Evolutionary conservation across 2,329 filamentous ascomycete species (phyloP).

Genomic region (Aspergillus fumigatiaffinis): DNA sequence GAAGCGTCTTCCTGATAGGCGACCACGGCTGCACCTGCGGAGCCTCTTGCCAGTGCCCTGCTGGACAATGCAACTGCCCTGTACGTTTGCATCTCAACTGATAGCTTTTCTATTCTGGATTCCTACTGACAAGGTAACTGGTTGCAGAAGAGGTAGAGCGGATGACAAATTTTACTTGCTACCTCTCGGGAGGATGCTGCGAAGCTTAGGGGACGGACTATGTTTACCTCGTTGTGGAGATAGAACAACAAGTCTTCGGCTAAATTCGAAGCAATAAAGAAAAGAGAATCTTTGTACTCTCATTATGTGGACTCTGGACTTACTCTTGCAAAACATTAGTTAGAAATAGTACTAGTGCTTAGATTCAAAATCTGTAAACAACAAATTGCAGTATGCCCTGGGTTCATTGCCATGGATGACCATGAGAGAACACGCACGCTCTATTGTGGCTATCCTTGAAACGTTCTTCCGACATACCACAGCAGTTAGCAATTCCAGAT

Average conservation of each 20-base stretch:
- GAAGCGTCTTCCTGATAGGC: conserved; percentile 10
- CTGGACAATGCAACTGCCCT: conserved; percentile 39
- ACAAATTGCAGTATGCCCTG: neutral
- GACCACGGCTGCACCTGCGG: conserved; percentile 41
- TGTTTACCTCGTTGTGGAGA: neutral
- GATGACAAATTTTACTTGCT: neutral
- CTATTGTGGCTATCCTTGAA: neutral
- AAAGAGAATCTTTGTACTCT: neutral
- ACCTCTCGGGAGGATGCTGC: neutral
- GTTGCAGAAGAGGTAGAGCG: neutral
- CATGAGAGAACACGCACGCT: neutral
- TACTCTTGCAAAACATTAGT: neutral
- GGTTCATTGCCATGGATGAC: neutral
- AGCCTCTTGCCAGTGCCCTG: conserved; percentile 39
- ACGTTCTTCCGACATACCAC: neutral
- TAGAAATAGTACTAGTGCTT: neutral
- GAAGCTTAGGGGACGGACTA: neutral
- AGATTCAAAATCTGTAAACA: neutral
- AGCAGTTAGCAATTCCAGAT: neutral
- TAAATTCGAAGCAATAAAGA: neutral
- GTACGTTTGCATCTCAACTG: conserved; percentile 21
- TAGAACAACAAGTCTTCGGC: neutral
- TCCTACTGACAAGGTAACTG: neutral
- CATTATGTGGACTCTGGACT: neutral
- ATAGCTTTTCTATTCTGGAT: neutral